These are phyloP conservation scores for Nicotiana rustica DNA, from an alignment of 305 asterid genomes.

Conservation along the genomic window DNA sequence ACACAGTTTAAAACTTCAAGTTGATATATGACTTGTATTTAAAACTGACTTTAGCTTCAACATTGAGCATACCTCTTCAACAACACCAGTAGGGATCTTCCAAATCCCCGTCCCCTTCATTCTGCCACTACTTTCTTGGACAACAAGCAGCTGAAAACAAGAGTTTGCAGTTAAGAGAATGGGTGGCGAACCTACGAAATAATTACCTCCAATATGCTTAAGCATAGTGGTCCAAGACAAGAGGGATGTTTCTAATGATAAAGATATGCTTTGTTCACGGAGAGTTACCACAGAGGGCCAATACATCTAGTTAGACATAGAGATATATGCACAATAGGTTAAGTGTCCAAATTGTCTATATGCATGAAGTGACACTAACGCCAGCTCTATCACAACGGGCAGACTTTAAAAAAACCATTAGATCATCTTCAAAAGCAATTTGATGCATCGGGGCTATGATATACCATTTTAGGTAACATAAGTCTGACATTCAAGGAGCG, in stretches of 20 bases:
- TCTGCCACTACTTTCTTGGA: conserved; percentile 55
- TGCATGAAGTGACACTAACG: background rate
- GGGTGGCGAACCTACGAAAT: background rate
- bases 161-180: conserved; percentile 1
- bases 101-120: conserved; percentile 53
- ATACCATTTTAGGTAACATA: background rate
- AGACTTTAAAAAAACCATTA: background rate
- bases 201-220: background rate
- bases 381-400: background rate
- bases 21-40: background rate
- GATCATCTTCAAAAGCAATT: background rate
- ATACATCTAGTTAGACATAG: background rate
- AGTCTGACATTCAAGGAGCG: background rate
- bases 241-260: background rate
- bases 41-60: conserved; percentile 24
- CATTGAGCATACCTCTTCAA: conserved; percentile 52
- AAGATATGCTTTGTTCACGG: background rate
- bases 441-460: background rate
- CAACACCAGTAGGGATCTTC: conserved; percentile 66
- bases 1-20: background rate
- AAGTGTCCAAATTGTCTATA: background rate
- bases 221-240: background rate
- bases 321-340: background rate
- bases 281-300: background rate
- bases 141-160: conserved; percentile 60